Conservation (phyloP, 179 eudicot species). For the Drosera spatulata region DNA sequence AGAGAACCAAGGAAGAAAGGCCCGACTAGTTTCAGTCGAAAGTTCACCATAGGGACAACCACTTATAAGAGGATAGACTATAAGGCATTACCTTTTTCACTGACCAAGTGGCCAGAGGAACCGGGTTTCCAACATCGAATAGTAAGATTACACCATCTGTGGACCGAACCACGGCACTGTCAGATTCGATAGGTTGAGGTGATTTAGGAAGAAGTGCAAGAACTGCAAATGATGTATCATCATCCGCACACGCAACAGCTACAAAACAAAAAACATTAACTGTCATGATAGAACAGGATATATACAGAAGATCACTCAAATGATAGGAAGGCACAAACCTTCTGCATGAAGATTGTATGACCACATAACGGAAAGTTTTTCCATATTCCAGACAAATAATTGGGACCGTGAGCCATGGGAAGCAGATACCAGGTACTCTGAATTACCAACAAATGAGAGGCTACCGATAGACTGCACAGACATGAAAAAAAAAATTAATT, state of each 20-base stretch:
- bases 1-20: too few relatives aligned
- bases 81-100: slow-evolving; percentile 32
- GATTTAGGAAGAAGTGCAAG: slow-evolving; percentile 47
- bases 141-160: slow-evolving; percentile 52
- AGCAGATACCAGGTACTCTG: slow-evolving; percentile 65
- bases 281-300: not conserved
- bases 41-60: too few relatives aligned
- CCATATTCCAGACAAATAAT: slow-evolving; percentile 62
- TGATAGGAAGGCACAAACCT: slow-evolving; percentile 27
- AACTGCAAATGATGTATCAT: slow-evolving; percentile 59
- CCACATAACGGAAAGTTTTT: slow-evolving; percentile 53
- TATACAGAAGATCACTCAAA: not conserved
- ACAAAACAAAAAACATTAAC: slow-evolving; percentile 23
- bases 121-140: slow-evolving; percentile 49
- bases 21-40: too few relatives aligned
- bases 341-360: slow-evolving; percentile 59
- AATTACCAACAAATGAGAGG: slow-evolving; percentile 67
- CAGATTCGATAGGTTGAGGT: slow-evolving; percentile 13
- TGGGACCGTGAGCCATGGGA: slow-evolving; percentile 60
- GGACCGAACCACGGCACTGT: slow-evolving; percentile 12
- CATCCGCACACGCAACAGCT: slow-evolving; percentile 60
- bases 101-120: slow-evolving; percentile 69
- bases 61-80: too few relatives aligned
- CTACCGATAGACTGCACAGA: slow-evolving; percentile 50
- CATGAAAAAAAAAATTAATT: not conserved